Evolutionary conservation across 2,329 filamentous ascomycete genomes (phyloP), one percentile per base, ranked within the genome.

Genomic region (Aspergillus ochraceoroseus): DNA sequence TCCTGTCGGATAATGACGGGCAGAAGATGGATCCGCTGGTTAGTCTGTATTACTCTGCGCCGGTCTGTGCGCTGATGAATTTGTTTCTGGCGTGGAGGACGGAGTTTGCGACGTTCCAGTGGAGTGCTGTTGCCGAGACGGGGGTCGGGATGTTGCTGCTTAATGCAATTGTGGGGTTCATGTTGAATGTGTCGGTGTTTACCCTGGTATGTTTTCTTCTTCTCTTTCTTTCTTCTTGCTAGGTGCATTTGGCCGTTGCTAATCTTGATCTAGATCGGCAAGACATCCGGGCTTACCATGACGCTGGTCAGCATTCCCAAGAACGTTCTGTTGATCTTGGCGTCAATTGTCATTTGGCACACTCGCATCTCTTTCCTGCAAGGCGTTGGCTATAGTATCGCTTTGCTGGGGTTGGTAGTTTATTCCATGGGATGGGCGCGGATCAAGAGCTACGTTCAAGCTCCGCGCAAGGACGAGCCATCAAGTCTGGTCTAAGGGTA

Each of bases 11-110:
- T 26, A 12, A 2, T 3, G 13, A 27, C 5, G 13, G 7, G 22
- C 79, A 83, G 67, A 85, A 84, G 68, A 90, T 92, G 85, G 84
- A 89, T 57, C 85, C 86, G 9, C 73, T 92, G 8, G 85, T 90
- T 46, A 85, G 82, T 17, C 75, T 92, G n/a, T 92, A 90, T 72
- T 92, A 92, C 70, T 89, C 85, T 58, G 86, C 86, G 0, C 86
- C 86, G 1, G 81, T 86, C 28, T 90, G 85, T 65, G 83, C 84
- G 19, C 61, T 80, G 52, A 86, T 87, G 78, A 90, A 90, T 65
- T 68, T 80, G 23, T 49, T 83, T 20, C 76, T 86, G 17, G 77
- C 82, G 38, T 60, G 83, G 41, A 66, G 81, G 43, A 71, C 76
- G 5, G 85, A 90, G 65, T 86, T 48, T 68, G 74, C 53, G 69